phyloP scores from a whole-genome alignment of 768 basidiomycete species.

The Podaxis pistillaris region DNA sequence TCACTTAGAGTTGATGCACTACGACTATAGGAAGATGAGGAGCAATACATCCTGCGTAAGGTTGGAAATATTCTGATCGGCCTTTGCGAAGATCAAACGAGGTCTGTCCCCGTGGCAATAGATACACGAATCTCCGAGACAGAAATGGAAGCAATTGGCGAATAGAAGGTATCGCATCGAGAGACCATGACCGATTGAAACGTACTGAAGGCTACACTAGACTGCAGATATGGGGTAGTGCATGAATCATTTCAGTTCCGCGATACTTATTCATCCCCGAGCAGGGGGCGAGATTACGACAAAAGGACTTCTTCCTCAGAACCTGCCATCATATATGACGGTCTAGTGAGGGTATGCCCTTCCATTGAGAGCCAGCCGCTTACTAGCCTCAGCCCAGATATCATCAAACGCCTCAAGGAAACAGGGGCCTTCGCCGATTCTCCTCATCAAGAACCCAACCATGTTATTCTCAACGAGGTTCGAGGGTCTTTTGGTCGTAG shows the following conservation, averaged over 20 bases:
- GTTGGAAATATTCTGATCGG: slow-evolving; percentile 34
- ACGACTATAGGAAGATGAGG: slow-evolving; percentile 55
- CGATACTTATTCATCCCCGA: slow-evolving; percentile 5
- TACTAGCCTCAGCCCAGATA: slow-evolving; percentile 59
- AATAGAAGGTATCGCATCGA: slow-evolving; percentile 55
- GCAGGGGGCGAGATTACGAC: slow-evolving; percentile 73
- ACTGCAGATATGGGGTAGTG: slow-evolving; percentile 70
- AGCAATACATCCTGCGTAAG: slow-evolving; percentile 75
- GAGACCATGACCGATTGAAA: not conserved
- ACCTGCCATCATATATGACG: slow-evolving; percentile 68
- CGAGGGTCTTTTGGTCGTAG: slow-evolving; percentile 15
- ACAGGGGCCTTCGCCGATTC: slow-evolving; percentile 65
- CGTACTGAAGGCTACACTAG: slow-evolving; percentile 32
- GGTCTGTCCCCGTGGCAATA: slow-evolving; percentile 25
- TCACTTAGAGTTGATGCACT: not conserved
- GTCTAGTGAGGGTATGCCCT: slow-evolving; percentile 49
- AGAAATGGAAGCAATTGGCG: slow-evolving; percentile 75
- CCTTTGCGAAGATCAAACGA: not conserved
- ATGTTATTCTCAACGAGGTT: slow-evolving; percentile 88
- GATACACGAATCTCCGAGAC: slow-evolving; percentile 78
- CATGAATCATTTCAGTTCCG: not conserved
- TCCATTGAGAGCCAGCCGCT: slow-evolving; percentile 5
- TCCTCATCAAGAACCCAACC: slow-evolving; percentile 75
- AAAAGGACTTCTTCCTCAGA: slow-evolving; percentile 64
- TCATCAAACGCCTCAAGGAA: slow-evolving; percentile 65